Percentiles rank a stretch among this genome's conserved stretches.
Evolutionary conservation across 2,329 filamentous ascomycete species (phyloP).

Genomic region (Cladosporium sp.): DNA sequence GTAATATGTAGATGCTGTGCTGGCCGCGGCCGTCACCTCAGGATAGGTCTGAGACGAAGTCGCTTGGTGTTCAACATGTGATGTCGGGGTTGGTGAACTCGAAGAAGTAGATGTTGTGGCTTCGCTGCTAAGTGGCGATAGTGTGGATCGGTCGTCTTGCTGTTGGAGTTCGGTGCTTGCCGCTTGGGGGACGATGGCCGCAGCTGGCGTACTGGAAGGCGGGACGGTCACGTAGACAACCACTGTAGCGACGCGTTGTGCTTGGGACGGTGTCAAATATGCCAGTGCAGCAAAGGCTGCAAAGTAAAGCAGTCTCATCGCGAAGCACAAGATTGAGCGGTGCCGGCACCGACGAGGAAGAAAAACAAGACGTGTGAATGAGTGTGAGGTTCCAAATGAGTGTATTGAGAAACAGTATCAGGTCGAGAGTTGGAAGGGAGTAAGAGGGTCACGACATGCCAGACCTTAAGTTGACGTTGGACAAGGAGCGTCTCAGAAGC

Average conservation of each 20-base stretch:
- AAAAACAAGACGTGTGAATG: background rate
- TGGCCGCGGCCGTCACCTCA: background rate
- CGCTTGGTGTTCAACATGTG: background rate
- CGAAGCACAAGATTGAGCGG: background rate
- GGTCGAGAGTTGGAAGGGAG: background rate
- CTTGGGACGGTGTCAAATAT: background rate
- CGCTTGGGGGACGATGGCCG: background rate
- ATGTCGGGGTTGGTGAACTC: background rate
- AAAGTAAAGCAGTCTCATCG: constrained; percentile 1
- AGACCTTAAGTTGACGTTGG: background rate
- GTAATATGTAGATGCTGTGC: background rate
- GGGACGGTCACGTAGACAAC: constrained; percentile 8
- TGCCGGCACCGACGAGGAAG: background rate
- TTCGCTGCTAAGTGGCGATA: background rate
- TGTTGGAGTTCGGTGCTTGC: background rate
- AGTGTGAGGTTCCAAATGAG: background rate
- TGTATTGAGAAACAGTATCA: background rate
- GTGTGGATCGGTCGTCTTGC: background rate
- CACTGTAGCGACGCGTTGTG: constrained; percentile 10
- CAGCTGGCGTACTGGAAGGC: background rate
- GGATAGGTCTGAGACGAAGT: constrained; percentile 1
- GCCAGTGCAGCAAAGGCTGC: background rate
- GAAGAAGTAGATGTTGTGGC: background rate
- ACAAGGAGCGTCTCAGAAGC: background rate
- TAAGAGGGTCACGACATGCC: background rate